Percentiles rank a stretch among this genome's conserved stretches.
Conservation (phyloP, 345 rosid genomes). For the Cardamine chenopodiifolia region DNA sequence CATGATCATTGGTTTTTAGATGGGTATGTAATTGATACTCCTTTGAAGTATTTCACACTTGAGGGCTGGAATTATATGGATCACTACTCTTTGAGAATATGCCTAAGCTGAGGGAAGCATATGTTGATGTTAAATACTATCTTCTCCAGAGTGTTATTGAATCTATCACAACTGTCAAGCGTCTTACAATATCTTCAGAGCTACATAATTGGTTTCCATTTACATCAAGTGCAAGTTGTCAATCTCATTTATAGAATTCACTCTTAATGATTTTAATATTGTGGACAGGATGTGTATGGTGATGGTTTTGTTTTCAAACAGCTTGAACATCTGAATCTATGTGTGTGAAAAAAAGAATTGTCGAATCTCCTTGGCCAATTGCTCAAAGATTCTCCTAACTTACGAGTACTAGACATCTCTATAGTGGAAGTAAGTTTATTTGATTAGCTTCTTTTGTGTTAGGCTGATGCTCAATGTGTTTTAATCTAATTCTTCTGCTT, state of each 20-base stretch:
- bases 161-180: slow-evolving; percentile 1
- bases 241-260: background rate
- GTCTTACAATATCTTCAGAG: slow-evolving; percentile 5
- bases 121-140: background rate
- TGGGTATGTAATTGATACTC: background rate
- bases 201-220: background rate
- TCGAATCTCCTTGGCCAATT: background rate
- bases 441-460: background rate
- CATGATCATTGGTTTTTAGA: accelerated
- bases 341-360: background rate
- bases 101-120: slow-evolving; percentile 9
- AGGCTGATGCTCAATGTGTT: background rate
- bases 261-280: background rate
- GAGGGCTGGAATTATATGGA: accelerated
- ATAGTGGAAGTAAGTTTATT: background rate
- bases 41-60: slow-evolving; percentile 3
- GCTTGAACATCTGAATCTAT: background rate
- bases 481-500: background rate
- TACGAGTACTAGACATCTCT: background rate
- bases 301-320: background rate
- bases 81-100: background rate
- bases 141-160: background rate
- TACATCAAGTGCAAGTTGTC: no score
- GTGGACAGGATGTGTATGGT: background rate
- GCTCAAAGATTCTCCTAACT: background rate